Evolutionary conservation across 1,284 basidiomycete genomes (phyloP).

Genomic region (Ganoderma sinense): DNA sequence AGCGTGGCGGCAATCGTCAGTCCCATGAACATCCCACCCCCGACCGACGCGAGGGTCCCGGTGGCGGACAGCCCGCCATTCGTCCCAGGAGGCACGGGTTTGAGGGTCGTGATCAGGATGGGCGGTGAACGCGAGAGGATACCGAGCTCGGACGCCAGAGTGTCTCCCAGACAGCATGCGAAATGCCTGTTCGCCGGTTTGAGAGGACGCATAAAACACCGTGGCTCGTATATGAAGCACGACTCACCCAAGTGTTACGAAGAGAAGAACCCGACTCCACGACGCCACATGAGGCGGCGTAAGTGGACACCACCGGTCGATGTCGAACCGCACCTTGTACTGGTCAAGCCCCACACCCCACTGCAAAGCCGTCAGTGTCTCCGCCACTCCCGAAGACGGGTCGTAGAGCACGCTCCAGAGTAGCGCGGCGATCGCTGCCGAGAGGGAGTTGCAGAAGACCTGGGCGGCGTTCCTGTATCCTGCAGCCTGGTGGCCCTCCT

Average conservation of each 20-base stretch:
- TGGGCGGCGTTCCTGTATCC: constrained; percentile 82
- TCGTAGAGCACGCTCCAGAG: constrained; percentile 71
- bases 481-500: constrained; percentile 77
- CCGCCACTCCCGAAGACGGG: constrained; percentile 41
- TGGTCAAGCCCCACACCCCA: constrained; percentile 12
- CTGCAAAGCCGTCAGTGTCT: constrained; percentile 25
- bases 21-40: constrained; percentile 82
- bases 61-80: constrained; percentile 87
- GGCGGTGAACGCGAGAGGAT: constrained; percentile 80
- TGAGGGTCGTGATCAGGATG: constrained; percentile 77
- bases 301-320: constrained; percentile 62
- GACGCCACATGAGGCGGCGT: constrained; percentile 47
- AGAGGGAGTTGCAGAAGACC: constrained; percentile 83
- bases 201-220: neutral
- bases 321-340: constrained; percentile 35
- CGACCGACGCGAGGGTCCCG: constrained; percentile 78
- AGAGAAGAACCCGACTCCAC: constrained; percentile 67
- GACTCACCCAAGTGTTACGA: constrained; percentile 74
- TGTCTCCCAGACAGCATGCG: constrained; percentile 86
- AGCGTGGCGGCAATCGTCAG: constrained; percentile 65
- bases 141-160: constrained; percentile 83
- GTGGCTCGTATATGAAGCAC: neutral
- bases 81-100: constrained; percentile 85
- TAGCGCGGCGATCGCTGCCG: constrained; percentile 69
- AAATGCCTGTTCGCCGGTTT: constrained; percentile 63